Evolutionary conservation across 2,329 filamentous ascomycete species (phyloP), one percentile per base, ranked within the genome.

Genomic region (Fusarium graminum): DNA sequence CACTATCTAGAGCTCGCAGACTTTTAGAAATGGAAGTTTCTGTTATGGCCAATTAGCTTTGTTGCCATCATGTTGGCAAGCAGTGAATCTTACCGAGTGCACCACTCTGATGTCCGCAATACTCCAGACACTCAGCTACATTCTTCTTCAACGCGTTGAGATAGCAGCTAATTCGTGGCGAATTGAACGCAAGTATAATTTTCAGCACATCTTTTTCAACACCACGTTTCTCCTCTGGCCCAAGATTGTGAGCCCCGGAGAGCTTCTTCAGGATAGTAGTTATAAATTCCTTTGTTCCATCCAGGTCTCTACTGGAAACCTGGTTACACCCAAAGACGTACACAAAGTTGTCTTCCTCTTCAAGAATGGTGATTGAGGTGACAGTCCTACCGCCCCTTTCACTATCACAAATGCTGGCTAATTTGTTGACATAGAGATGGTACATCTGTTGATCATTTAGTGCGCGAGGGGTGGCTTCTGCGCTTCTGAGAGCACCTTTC

Each of bases 311-410:
- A 0, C 4, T 4, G 7, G 29, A 59, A 8, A 68, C 51, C 22
- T 70, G 58, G 38, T 79, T 79, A 3, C 73, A 78, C 0, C 68
- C 75, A 55, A 79, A 69, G 7, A 72, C 52, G 29, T 78, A 79
- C 2, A 67, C 53, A n/a, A 76, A 59, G 10, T 50, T 57, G 1
- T 76, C 69, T 3, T 69, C 69, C 6, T 65, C 59, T 8, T 76
- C 65, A 1, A 78, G 56, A 1, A 79, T 65, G 0, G 69, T 59
- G n/a, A 77, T 40, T 0, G 76, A 69, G 0, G 77, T 74, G 6
- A 79, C 74, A 0, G 74, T 78, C 2, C 26, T 55, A 3, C 76
- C 77, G 2, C 71, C 60, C 16, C 63, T 72, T 11, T 47, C 26
- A 3, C 55, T 72, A 38, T 79, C 76, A 46, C 77, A 78, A 5